Base-by-base conservation (phyloP, 371 early-diverging fungal genomes). In the Mucor piriformis region DNA sequence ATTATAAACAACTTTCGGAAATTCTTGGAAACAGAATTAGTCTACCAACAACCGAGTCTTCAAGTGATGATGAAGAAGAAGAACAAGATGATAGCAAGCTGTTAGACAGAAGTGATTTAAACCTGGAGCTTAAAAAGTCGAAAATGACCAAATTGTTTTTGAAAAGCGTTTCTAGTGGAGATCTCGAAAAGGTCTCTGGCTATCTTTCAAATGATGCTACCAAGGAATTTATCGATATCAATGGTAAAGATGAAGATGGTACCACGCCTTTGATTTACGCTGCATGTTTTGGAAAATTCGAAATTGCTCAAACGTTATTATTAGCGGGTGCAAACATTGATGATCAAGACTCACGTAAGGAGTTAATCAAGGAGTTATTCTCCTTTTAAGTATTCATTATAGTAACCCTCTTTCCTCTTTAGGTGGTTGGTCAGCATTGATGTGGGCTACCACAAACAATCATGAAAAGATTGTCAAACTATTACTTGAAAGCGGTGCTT, bases 371-470 rank as follows among this genome's bases (percentile, higher is more conserved):
- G 38, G 24, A 18, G 6, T 44, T 24, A 11, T 44, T 24, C 18
- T 6, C 12, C 18, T 24, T 4, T 24, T 46, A n/a, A 18, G 18
- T 6, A 42, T 24, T 18, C 46, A 16, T 18, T 24, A 21, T 46
- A 13, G 11, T 46, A 42, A 18, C 6, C 13, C 5, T 33, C 12
- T 42, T 27, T 40, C 24, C 6, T 21, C 35, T 37, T 27, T 67
- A 86, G 91, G 83, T 63, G 96, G 96, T 20, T 96, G 96, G 96
- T 90, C 95, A 11, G 88, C 95, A 15, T 82, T 95, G 32, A 87
- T 95, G 81, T 96, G 96, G 96, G 95, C 96, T 2, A 89, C 89
- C 49, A 89, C 89, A 52, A 95, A 92, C 73, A 87, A 88, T 58
- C 88, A 92, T 76, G 85, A 87, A 49, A 73, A 70, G n/a, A 69